Conservation (phyloP, 805 yeast species). For the Spathaspora boniae region DNA sequence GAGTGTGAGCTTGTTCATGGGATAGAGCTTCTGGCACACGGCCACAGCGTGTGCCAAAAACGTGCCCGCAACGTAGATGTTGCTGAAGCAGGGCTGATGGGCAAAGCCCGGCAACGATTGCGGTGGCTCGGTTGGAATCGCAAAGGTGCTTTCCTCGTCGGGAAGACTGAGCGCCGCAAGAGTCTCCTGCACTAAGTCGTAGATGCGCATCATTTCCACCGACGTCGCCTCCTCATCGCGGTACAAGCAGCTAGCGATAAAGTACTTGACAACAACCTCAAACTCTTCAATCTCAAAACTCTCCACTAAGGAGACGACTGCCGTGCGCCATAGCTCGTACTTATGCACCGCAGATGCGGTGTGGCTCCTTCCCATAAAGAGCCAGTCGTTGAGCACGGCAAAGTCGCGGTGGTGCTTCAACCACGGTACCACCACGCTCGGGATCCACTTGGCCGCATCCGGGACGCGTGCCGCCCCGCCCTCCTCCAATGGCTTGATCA, state of each 20-base stretch:
- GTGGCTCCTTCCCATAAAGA: constrained; percentile 6
- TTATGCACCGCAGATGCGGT: constrained; percentile 11
- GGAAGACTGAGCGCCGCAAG: constrained; percentile 8
- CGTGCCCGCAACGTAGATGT: no score
- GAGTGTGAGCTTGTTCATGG: constrained; percentile 34
- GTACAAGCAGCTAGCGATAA: constrained; percentile 23
- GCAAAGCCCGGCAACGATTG: no score
- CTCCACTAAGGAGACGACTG: constrained; percentile 14
- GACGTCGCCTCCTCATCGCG: constrained; percentile 16
- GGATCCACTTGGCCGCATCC: constrained; percentile 22
- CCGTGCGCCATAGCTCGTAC: constrained; percentile 20
- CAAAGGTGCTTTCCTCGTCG: background rate
- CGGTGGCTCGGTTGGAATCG: no score
- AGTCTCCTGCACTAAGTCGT: constrained; percentile 26
- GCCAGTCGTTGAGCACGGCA: constrained; percentile 24
- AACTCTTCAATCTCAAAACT: constrained; percentile 10
- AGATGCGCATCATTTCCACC: constrained; percentile 25
- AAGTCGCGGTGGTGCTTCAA: constrained; percentile 18
- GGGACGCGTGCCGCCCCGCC: no score
- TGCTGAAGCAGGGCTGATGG: no score
- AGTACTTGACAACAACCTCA: constrained; percentile 15
- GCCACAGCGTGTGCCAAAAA: no score
- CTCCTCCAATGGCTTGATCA: constrained; percentile 21
- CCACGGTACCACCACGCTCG: constrained; percentile 27
- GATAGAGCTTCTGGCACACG: constrained; percentile 31